These are phyloP conservation scores for Metrosideros polymorpha DNA, from an alignment of 441 rosid genomes.

Conservation along the genomic window DNA sequence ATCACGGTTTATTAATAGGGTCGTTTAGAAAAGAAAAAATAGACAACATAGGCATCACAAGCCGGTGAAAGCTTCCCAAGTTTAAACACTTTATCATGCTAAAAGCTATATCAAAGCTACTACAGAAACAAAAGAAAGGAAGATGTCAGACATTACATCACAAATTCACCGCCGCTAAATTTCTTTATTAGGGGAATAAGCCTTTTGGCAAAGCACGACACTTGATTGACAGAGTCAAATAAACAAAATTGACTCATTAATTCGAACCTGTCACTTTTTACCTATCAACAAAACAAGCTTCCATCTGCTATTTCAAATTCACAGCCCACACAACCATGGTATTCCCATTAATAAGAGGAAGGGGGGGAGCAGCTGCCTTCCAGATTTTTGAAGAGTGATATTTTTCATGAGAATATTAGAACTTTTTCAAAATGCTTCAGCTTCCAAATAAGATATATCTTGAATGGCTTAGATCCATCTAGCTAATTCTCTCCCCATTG, in stretches of 20 bases:
- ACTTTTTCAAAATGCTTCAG: neutral
- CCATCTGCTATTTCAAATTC: neutral
- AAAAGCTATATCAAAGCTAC: neutral
- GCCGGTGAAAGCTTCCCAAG: neutral
- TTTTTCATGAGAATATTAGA: neutral
- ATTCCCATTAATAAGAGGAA: neutral
- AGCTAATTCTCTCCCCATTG: neutral
- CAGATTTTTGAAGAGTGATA: neutral
- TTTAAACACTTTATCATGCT: neutral
- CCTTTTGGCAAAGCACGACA: neutral
- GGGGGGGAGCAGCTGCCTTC: neutral
- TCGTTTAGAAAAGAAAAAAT: neutral
- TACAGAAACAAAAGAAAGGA: neutral
- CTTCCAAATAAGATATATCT: neutral
- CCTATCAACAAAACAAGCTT: neutral
- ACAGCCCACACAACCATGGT: neutral
- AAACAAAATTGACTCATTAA: neutral
- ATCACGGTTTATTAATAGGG: slow-evolving; percentile 1
- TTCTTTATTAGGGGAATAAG: neutral
- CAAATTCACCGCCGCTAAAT: neutral
- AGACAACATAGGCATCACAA: neutral
- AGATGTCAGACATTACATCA: neutral
- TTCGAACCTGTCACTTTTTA: neutral
- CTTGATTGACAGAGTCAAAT: neutral
- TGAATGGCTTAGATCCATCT: neutral